These are phyloP conservation scores for Kitagawia praeruptora DNA, from an alignment of 129 eudicot genomes.

Conservation along the genomic window DNA sequence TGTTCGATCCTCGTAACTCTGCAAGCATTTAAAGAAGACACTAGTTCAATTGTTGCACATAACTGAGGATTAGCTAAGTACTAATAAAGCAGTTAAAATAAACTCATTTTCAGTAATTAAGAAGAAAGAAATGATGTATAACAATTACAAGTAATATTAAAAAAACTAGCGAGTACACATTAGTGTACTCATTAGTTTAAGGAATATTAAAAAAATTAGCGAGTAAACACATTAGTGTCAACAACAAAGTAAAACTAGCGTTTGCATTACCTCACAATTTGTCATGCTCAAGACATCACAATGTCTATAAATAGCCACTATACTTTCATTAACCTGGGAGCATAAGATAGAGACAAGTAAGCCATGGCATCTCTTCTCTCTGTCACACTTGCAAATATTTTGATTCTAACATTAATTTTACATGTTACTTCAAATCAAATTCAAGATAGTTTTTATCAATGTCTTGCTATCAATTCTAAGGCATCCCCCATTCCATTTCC, in stretches of 20 bases:
- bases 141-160: too few relatives aligned
- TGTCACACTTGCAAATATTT: neutral
- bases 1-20: too few relatives aligned
- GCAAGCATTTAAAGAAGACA: too few relatives aligned
- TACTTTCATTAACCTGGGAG: neutral
- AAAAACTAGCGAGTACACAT: too few relatives aligned
- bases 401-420: neutral
- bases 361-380: neutral
- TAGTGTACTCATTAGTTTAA: too few relatives aligned
- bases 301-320: neutral
- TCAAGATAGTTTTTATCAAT: constrained; percentile 7
- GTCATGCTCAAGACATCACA: neutral
- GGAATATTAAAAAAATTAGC: too few relatives aligned
- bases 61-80: too few relatives aligned
- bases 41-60: too few relatives aligned
- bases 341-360: neutral
- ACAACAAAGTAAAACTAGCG: neutral
- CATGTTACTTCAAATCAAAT: neutral
- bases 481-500: neutral
- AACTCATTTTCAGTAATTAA: too few relatives aligned
- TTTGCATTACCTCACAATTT: neutral
- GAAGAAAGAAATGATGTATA: too few relatives aligned
- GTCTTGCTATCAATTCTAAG: neutral
- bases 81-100: too few relatives aligned
- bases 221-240: neutral